phyloP scores from a whole-genome alignment of 306 rosid genomes.

The Lagenaria siceraria region DNA sequence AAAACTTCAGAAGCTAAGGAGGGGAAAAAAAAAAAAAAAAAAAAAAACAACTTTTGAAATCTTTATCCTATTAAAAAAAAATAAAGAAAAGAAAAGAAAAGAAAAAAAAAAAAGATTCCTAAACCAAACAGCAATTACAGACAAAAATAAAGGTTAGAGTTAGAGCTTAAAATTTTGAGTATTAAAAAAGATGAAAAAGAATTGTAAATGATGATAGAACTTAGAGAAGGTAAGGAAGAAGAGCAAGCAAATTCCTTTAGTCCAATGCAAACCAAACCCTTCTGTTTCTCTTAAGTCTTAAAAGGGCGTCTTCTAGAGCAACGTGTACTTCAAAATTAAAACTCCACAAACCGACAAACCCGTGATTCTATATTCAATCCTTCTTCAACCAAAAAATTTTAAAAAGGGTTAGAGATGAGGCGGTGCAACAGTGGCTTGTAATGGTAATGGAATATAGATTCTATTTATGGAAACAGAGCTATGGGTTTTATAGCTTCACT shows the following conservation, averaged over 20 bases:
- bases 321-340: constrained; percentile 49
- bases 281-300: no score
- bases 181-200: no score
- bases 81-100: no score
- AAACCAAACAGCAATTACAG: not conserved
- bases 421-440: no score
- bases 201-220: no score
- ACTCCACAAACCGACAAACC: constrained; percentile 18
- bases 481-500: constrained; percentile 24
- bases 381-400: not conserved
- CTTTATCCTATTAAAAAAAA: not conserved
- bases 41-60: not conserved
- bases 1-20: constrained; percentile 35
- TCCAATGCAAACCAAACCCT: not conserved
- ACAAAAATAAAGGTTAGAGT: not conserved
- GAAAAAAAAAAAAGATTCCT: not conserved
- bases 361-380: not conserved
- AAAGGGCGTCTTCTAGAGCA: constrained; percentile 30
- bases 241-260: not conserved
- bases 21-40: not conserved
- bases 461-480: not conserved
- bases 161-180: no score
- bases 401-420: no score
- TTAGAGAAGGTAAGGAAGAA: no score
- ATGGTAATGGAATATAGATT: not conserved